phyloP scores from a whole-genome alignment of 2,329 filamentous ascomycete species.

The Cordyceps militaris region DNA sequence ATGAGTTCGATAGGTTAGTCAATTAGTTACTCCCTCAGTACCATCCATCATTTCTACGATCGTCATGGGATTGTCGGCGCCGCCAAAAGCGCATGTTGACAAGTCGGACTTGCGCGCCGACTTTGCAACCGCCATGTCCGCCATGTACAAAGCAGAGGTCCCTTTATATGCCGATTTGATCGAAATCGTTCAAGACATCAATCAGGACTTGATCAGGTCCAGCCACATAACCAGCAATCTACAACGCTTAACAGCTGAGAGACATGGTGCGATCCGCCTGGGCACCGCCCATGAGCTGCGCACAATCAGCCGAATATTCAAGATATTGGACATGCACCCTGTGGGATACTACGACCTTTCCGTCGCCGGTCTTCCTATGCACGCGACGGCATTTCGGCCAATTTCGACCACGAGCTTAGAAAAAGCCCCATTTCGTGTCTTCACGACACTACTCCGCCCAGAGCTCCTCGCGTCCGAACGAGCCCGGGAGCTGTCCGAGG shows the following conservation, averaged over 20 bases:
- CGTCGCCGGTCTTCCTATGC: slow-evolving; percentile 40
- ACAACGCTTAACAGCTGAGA: slow-evolving; percentile 20
- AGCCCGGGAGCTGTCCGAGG: slow-evolving; percentile 25
- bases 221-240: not conserved
- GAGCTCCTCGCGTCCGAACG: slow-evolving; percentile 29
- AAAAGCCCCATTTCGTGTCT: slow-evolving; percentile 37
- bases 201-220: slow-evolving; percentile 8
- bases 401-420: slow-evolving; percentile 25
- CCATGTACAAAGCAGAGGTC: slow-evolving; percentile 30
- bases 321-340: slow-evolving; percentile 39
- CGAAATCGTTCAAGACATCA: slow-evolving; percentile 23
- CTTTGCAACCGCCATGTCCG: slow-evolving; percentile 27
- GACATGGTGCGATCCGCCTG: slow-evolving; percentile 43
- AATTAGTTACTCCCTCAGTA: too few species aligned
- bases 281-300: slow-evolving; percentile 37
- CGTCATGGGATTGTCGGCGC: not conserved
- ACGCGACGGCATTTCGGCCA: slow-evolving; percentile 46
- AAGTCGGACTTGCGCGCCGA: slow-evolving; percentile 18
- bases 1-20: too few species aligned
- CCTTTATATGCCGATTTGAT: slow-evolving; percentile 28
- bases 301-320: slow-evolving; percentile 37
- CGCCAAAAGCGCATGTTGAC: not conserved
- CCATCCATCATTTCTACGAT: too few species aligned
- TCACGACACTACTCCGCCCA: slow-evolving; percentile 31
- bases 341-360: slow-evolving; percentile 47